phyloP scores from a whole-genome alignment of 306 rosid species.

The Sechiopsis laciniata region DNA sequence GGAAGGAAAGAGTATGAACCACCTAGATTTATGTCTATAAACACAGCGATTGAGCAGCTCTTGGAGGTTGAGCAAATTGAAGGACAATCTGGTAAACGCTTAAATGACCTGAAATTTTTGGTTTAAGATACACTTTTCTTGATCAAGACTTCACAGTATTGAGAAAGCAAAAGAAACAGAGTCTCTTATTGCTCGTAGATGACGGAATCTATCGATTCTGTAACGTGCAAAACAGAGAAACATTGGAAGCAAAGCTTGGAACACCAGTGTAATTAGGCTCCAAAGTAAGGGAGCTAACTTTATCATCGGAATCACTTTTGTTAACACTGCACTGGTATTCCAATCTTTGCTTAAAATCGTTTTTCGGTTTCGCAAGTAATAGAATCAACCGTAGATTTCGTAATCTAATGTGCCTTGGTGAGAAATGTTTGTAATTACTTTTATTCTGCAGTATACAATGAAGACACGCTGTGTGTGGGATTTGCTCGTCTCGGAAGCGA shows the following conservation, averaged over 20 bases:
- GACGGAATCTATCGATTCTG: background rate
- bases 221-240: background rate
- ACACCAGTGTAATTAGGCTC: background rate
- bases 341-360: background rate
- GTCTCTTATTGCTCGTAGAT: background rate
- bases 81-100: constrained; percentile 52
- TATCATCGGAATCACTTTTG: background rate
- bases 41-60: constrained; percentile 80
- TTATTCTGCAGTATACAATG: constrained; percentile 52
- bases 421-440: background rate
- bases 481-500: constrained; percentile 86
- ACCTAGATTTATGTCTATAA: constrained; percentile 77
- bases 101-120: background rate
- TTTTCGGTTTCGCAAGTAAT: background rate
- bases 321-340: background rate
- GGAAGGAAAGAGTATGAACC: constrained; percentile 83
- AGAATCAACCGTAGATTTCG: background rate
- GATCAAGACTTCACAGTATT: background rate
- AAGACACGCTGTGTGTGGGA: constrained; percentile 75
- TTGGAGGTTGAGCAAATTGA: constrained; percentile 62
- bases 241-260: background rate
- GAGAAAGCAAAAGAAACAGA: background rate
- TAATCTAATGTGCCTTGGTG: background rate
- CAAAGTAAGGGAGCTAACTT: background rate
- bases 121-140: background rate